These are phyloP conservation scores for Dipodascus geniculatus DNA, from an alignment of 805 yeast species.

Conservation along the genomic window DNA sequence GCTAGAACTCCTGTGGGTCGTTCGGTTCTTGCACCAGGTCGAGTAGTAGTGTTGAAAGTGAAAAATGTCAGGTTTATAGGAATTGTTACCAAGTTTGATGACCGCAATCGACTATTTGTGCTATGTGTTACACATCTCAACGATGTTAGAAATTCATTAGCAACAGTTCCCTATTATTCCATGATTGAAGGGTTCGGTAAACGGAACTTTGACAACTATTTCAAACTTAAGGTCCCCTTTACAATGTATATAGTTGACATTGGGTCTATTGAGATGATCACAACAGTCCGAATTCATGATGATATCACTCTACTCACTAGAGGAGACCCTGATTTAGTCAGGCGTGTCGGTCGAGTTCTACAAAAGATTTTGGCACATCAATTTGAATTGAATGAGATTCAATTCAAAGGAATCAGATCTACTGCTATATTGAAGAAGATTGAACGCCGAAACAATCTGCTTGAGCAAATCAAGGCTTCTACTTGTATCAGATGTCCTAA, in stretches of 20 bases:
- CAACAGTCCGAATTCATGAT: not conserved
- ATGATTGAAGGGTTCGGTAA: constrained; percentile 5
- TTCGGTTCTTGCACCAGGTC: constrained; percentile 39
- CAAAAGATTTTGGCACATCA: constrained; percentile 3
- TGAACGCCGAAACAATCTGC: constrained; percentile 22
- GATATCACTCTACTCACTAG: not conserved
- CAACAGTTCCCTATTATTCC: constrained; percentile 5
- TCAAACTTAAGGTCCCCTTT: constrained; percentile 1
- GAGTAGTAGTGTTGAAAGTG: constrained; percentile 42
- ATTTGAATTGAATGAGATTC: constrained; percentile 20
- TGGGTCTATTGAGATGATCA: constrained; percentile 6
- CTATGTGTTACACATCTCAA: constrained; percentile 1
- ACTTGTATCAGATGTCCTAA: constrained; percentile 28
- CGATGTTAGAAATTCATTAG: not conserved
- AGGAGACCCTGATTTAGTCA: constrained; percentile 1
- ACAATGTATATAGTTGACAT: constrained; percentile 4
- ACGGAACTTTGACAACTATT: constrained; percentile 1
- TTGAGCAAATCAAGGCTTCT: constrained; percentile 22
- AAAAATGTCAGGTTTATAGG: constrained; percentile 36
- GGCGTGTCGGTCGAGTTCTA: constrained; percentile 1
- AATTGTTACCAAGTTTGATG: constrained; percentile 30
- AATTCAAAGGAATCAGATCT: constrained; percentile 27
- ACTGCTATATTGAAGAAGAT: constrained; percentile 21
- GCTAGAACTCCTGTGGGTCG: constrained; percentile 37
- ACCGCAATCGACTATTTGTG: constrained; percentile 2